Conservation (phyloP, 1,284 basidiomycete genomes). For the Melampsora occidentalis region DNA sequence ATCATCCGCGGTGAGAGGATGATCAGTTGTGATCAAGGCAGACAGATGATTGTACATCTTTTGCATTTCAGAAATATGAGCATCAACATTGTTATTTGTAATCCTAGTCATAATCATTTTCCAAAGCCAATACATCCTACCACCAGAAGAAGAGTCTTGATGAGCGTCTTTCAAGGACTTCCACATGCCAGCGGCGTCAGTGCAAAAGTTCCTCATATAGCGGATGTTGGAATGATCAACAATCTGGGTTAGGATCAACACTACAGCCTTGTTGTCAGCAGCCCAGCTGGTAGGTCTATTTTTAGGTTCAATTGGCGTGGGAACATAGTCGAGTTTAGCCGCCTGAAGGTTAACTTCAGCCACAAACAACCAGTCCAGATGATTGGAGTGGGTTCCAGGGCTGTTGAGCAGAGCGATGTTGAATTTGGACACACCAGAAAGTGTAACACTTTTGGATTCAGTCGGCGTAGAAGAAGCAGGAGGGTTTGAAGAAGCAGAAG, state of each 20-base stretch:
- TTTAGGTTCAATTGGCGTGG: neutral
- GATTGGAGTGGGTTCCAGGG: slow-evolving; percentile 6
- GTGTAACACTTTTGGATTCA: no score
- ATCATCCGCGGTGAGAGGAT: no score
- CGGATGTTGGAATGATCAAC: neutral
- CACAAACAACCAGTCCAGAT: slow-evolving; percentile 5
- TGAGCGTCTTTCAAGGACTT: neutral
- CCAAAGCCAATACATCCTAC: slow-evolving; percentile 1
- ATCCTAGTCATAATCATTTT: neutral
- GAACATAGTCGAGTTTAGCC: neutral
- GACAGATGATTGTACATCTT: no score
- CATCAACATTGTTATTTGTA: neutral
- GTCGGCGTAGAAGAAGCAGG: no score
- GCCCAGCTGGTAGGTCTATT: neutral
- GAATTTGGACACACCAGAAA: neutral
- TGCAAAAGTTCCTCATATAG: neutral
- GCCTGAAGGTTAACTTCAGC: neutral
- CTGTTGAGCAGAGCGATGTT: neutral
- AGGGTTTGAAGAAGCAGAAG: no score
- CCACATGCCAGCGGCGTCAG: slow-evolving; percentile 2
- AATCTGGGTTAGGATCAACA: no score
- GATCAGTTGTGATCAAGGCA: no score
- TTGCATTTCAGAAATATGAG: no score
- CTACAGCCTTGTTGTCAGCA: neutral
- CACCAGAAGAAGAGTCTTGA: slow-evolving; percentile 16